Evolutionary conservation across 2,329 filamentous ascomycete genomes (phyloP).

Genomic region (Sarocladium brachiariae): DNA sequence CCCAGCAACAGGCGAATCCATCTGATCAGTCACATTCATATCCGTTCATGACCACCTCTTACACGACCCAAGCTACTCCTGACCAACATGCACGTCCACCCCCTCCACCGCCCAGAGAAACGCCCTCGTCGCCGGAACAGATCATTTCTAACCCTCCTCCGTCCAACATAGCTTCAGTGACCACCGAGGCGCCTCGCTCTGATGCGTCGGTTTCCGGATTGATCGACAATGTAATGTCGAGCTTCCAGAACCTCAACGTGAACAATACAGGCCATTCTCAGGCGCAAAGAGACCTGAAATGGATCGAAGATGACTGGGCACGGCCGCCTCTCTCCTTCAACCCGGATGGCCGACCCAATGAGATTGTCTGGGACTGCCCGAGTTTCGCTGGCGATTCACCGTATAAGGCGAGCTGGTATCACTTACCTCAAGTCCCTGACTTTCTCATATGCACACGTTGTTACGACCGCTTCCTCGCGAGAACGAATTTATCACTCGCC

Average conservation of each 20-base stretch:
- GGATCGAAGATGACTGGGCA: neutral
- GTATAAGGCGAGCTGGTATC: constrained; percentile 22
- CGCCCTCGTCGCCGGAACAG: no score
- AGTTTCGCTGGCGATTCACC: constrained; percentile 22
- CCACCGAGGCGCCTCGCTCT: no score
- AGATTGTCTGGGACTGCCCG: constrained; percentile 22
- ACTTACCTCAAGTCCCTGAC: constrained; percentile 18
- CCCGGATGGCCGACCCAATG: constrained; percentile 17
- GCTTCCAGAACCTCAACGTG: neutral
- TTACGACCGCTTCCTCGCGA: constrained; percentile 29
- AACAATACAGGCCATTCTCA: neutral
- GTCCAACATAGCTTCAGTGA: no score
- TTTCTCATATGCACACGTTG: constrained; percentile 35
- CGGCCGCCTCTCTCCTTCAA: constrained; percentile 12
- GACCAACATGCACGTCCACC: no score
- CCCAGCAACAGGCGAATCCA: no score
- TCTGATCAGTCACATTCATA: no score
- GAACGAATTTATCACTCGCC: constrained; percentile 19
- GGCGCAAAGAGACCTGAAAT: neutral
- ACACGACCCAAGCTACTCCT: no score
- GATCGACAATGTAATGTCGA: neutral
- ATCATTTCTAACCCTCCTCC: no score
- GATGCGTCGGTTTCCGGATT: neutral
- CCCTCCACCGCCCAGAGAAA: no score
- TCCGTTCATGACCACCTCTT: no score